Evolutionary conservation across 2,329 filamentous ascomycete species (phyloP), one percentile per base, ranked within the genome.

Genomic region (Alternaria triticimaculans): DNA sequence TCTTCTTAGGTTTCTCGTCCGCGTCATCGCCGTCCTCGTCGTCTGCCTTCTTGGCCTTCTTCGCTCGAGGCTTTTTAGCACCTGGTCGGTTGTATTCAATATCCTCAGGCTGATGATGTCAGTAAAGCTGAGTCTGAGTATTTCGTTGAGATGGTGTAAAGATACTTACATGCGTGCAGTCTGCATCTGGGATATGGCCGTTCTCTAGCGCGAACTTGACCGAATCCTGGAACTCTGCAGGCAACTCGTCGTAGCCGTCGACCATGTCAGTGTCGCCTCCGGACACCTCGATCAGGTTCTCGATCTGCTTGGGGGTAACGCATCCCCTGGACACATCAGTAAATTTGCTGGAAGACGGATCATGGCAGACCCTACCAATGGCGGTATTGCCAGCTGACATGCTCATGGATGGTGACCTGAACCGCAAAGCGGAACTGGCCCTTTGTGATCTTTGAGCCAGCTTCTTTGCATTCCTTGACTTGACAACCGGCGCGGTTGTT

Each of bases 81-180:
- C 91, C 91, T 4, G 87, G 89, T 20, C 87, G 84, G 76, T 96
- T 96, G 81, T 88, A 87, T 74, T 92, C 90, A 4, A 87, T 83
- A 69, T 96, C 92, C 15, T 41, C n/a, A 18, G 37, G 15, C 92
- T 96, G 55, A 23, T 6, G 21, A 26, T 21, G 62, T 73, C 28
- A 72, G 68, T 49, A 41, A 26, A 30, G 23, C 25, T 12, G n/a
- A 12, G 20, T 9, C 11, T 94, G 51, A 44, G 10, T 37, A 50
- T 3, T 11, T 43, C 2, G 14, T 4, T 11, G 18, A 43, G 5
- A 23, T 4, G 15, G 41, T 6, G 7, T 28, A 18, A 37, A 30
- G 23, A 26, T 23, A 84, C 91, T 82, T 86, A 97, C 94, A 12
- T 93, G 93, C 33, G 91, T 95, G 89, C 93, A 97, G 72, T 97